Percentiles rank a stretch among this genome's conserved stretches.
Conservation (phyloP, 306 rosid genomes). For the Ormosia semicastrata region DNA sequence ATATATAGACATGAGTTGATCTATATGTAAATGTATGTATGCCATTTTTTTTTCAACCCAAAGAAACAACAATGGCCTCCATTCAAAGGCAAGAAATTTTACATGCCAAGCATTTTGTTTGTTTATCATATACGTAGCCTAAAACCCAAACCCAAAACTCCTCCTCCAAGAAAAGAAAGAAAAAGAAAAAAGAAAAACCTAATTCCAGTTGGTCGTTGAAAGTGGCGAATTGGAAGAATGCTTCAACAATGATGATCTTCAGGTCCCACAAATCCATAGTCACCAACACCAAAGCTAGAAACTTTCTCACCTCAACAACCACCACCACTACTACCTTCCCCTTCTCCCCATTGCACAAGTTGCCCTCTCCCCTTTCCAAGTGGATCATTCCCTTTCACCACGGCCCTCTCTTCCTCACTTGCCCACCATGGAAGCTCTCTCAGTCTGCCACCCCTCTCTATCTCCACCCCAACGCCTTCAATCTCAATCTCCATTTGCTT, state of each 20-base stretch:
- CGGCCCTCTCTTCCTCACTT: slow-evolving; percentile 77
- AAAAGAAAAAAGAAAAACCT: not conserved
- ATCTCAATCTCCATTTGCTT: slow-evolving; percentile 42
- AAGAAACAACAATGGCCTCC: no score
- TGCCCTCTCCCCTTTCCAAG: slow-evolving; percentile 20
- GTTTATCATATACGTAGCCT: no score
- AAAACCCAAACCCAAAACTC: not conserved
- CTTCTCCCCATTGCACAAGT: slow-evolving; percentile 20
- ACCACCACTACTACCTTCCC: not conserved
- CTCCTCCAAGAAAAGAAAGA: no score
- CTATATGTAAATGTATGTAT: no score
- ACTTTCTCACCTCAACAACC: slow-evolving; percentile 48
- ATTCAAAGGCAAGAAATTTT: no score
- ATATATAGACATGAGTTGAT: no score
- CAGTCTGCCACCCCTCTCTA: slow-evolving; percentile 89
- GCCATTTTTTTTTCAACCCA: no score
- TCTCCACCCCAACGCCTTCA: slow-evolving; percentile 41
- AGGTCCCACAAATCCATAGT: slow-evolving; percentile 43
- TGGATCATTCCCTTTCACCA: slow-evolving; percentile 26
- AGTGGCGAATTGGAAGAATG: not conserved
- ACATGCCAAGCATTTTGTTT: no score
- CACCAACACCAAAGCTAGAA: slow-evolving; percentile 36
- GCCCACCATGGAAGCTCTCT: slow-evolving; percentile 88
- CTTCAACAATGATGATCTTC: slow-evolving; percentile 56
- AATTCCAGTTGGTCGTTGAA: not conserved